Evolutionary conservation across 192 early-diverging fungal genomes (phyloP).

Genomic region (Backusella circina): DNA sequence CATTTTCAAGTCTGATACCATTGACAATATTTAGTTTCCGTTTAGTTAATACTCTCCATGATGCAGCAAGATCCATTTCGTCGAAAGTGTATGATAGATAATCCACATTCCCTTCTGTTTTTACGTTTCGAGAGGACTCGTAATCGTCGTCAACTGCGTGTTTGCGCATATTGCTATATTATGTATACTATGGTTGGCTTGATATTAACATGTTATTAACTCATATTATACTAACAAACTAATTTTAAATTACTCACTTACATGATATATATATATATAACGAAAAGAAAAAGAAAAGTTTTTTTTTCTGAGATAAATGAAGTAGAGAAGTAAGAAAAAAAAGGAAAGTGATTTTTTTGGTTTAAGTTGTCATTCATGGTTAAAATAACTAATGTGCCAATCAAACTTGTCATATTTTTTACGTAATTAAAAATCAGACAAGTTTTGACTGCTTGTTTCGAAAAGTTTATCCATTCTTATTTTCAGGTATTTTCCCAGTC

Average conservation of each 20-base stretch:
- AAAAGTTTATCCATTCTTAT: not conserved
- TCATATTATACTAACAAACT: no score
- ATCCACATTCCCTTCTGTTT: conserved; percentile 49
- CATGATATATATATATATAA: not conserved
- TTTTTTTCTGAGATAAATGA: not conserved
- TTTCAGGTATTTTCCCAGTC: not conserved
- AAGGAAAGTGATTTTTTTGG: not conserved
- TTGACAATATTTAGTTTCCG: conserved; percentile 57
- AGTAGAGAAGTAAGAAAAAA: not conserved
- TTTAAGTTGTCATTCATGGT: not conserved
- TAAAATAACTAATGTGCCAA: not conserved
- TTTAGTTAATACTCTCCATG: conserved; percentile 61
- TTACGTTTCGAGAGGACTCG: conserved; percentile 3
- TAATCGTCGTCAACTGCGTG: conserved; percentile 23
- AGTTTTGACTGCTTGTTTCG: not conserved
- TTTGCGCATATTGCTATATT: not conserved
- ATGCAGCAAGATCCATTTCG: conserved; percentile 59
- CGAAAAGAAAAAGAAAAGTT: not conserved
- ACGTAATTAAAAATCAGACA: not conserved
- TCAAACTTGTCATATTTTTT: not conserved
- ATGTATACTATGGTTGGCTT: not conserved
- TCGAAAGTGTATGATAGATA: conserved; percentile 59
- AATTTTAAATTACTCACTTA: no score
- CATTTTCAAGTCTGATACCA: conserved; percentile 63
- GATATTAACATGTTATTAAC: not conserved